Conservation (phyloP, 2,329 filamentous ascomycete genomes). For the Penicillium sp. region DNA sequence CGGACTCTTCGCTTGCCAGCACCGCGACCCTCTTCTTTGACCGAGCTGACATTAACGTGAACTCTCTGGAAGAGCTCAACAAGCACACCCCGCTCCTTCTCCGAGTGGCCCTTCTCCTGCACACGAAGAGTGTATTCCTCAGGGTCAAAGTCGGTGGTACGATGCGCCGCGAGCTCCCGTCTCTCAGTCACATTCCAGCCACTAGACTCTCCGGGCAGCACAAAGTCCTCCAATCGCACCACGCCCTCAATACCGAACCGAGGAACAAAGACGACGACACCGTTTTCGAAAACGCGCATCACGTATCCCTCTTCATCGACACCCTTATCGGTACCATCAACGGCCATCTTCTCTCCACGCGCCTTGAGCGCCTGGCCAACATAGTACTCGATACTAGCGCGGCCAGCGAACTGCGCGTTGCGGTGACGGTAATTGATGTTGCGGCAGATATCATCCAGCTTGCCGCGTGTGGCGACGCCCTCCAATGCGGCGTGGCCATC, state of each 20-base stretch:
- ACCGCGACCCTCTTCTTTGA: conserved; percentile 75
- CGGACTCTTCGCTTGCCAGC: conserved; percentile 82
- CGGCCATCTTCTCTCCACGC: conserved; percentile 50
- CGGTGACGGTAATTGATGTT: conserved; percentile 98
- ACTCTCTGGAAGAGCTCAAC: conserved; percentile 93
- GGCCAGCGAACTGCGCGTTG: conserved; percentile 92
- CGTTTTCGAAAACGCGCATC: conserved; percentile 96
- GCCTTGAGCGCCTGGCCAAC: conserved; percentile 93
- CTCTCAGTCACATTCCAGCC: conserved; percentile 32
- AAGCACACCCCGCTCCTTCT: conserved; percentile 42
- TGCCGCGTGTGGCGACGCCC: conserved; percentile 74
- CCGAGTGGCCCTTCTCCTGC: conserved; percentile 50
- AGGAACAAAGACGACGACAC: conserved; percentile 94
- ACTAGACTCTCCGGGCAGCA: conserved; percentile 59
- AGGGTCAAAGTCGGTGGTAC: conserved; percentile 78
- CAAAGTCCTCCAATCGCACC: conserved; percentile 81
- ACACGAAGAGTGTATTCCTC: conserved; percentile 77
- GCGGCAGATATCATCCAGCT: conserved; percentile 90
- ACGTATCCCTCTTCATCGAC: conserved; percentile 89
- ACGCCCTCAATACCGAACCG: conserved; percentile 93
- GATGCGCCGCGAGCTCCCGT: conserved; percentile 43
- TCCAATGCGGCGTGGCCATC: conserved; percentile 68
- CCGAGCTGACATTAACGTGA: conserved; percentile 81
- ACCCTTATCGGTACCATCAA: conserved; percentile 35
- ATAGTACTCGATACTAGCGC: conserved; percentile 95